Percentiles rank a stretch among this genome's conserved stretches.
Conservation (phyloP, 1,139 yeast species). For the Hansenula anomala region DNA sequence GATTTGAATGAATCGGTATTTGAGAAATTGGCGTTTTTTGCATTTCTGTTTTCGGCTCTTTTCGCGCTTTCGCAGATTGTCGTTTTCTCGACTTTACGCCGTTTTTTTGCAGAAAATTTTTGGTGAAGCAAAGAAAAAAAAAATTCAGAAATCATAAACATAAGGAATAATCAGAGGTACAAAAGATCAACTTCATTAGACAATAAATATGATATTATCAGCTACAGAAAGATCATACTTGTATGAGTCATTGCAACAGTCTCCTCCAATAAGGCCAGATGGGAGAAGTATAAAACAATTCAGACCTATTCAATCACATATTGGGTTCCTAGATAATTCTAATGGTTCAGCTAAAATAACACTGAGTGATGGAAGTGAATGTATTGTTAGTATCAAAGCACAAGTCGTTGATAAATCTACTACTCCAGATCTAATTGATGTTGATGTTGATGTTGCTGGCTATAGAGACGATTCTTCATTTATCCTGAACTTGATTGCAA, state of each 20-base stretch:
- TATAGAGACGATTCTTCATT: conserved; percentile 65
- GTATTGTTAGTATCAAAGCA: conserved; percentile 84
- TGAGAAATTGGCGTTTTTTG: conserved; percentile 1
- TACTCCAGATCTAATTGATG: conserved; percentile 47
- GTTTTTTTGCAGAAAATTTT: not conserved
- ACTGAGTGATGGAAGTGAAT: conserved; percentile 86
- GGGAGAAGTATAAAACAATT: conserved; percentile 70
- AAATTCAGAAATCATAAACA: no score
- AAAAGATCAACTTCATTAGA: no score
- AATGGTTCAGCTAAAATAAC: conserved; percentile 90
- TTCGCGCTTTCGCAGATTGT: conserved; percentile 6
- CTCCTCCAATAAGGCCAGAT: conserved; percentile 76
- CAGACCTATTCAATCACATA: conserved; percentile 80
- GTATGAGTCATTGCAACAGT: conserved; percentile 60
- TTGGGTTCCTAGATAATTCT: conserved; percentile 77
- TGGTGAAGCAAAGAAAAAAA: not conserved
- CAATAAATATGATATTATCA: conserved; percentile 54
- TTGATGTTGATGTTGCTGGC: conserved; percentile 75
- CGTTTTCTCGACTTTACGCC: conserved; percentile 7
- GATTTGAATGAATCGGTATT: conserved; percentile 16
- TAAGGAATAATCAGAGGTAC: no score
- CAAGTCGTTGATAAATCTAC: conserved; percentile 62
- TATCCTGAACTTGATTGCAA: conserved; percentile 52
- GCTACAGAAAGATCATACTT: conserved; percentile 84
- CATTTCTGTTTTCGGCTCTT: conserved; percentile 5